Base-by-base conservation (phyloP, 768 basidiomycete genomes). In the Agrocybe chaxingu region DNA sequence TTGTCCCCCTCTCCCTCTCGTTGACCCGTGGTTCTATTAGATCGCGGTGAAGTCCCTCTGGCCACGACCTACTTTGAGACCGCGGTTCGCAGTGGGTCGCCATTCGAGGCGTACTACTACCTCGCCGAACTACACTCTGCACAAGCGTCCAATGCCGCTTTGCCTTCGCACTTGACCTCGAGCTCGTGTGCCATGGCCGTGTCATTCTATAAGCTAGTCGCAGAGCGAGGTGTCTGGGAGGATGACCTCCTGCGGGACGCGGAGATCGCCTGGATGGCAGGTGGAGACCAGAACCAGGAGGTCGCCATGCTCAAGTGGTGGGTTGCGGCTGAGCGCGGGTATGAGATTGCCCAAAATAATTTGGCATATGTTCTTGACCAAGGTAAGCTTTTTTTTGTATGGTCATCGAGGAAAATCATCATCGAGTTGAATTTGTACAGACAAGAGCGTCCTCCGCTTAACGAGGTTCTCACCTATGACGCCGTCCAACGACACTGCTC, bases 51-150 rank as follows among this genome's bases (percentile, higher is more conserved):
- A 40, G 43, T 84, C 18, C 67, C 71, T 19, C 55, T 78, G 4
- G 94, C 95, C 0, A 79, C 75, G 1, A 76, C 80, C 1, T 85
- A 85, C 62, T 89, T 98, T 58, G 92, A 98, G 65, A 78, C 77
- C 19, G 97, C 95, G 3, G 72, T 96, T 42, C 82, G 89, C 1
- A 78, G 82, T 56, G 97, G 96, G 3, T 95, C 96, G 3, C 88
- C 90, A 0, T 93, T 96, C 51, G 95, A 99, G 63, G 89, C 95
- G 1, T 96, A 89, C 68, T 96, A 94, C 69, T 94, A 97, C 61
- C 80, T 97, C 8, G 94, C 90, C 18, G 80, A 86, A 56, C 84
- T 97, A 10, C 83, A 97, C 54, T 78, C 85, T 29, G 62, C 73
- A 29, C 78, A 79, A 51, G 82, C 81, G 7, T 73, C 74, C 12